phyloP scores from a whole-genome alignment of 73 alveolate genomes.

The Durusdinium trenchii region DNA sequence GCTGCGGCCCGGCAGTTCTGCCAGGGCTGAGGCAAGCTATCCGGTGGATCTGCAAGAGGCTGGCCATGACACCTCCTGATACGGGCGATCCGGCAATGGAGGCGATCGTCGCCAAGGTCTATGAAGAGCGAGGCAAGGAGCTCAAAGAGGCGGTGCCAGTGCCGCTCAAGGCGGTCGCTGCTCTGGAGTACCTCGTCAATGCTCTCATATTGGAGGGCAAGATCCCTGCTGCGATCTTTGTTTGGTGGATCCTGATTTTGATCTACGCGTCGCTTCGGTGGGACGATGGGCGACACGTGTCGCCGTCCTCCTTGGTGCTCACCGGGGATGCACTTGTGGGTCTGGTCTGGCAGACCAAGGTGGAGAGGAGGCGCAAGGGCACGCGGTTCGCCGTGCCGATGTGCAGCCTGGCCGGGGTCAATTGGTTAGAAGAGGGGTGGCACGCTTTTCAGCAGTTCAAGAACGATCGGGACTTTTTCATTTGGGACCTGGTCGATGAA shows the following conservation, averaged over 20 bases:
- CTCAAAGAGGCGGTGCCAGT: conserved; percentile 44
- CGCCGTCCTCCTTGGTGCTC: background rate
- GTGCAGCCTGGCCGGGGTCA: background rate
- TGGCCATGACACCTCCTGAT: background rate
- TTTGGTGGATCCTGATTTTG: background rate
- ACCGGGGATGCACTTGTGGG: background rate
- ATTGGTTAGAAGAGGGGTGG: background rate
- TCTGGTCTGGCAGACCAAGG: conserved; percentile 67
- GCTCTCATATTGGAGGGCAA: background rate
- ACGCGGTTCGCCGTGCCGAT: conserved; percentile 6
- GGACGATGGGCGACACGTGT: background rate
- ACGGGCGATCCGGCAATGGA: background rate
- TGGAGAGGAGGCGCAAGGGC: conserved; percentile 22
- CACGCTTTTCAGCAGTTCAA: background rate
- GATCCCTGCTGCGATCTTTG: background rate
- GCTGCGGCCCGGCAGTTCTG: conserved; percentile 41
- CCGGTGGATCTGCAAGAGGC: conserved; percentile 11
- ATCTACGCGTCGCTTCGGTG: conserved; percentile 16
- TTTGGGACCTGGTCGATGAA: background rate
- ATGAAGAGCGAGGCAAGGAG: conserved; percentile 36
- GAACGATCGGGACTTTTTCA: background rate
- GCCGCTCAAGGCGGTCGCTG: background rate
- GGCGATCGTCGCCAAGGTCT: background rate
- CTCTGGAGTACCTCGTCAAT: background rate
- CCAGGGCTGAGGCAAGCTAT: background rate